Evolutionary conservation across 768 basidiomycete species (phyloP).

Genomic region (Boletus barrowsii): DNA sequence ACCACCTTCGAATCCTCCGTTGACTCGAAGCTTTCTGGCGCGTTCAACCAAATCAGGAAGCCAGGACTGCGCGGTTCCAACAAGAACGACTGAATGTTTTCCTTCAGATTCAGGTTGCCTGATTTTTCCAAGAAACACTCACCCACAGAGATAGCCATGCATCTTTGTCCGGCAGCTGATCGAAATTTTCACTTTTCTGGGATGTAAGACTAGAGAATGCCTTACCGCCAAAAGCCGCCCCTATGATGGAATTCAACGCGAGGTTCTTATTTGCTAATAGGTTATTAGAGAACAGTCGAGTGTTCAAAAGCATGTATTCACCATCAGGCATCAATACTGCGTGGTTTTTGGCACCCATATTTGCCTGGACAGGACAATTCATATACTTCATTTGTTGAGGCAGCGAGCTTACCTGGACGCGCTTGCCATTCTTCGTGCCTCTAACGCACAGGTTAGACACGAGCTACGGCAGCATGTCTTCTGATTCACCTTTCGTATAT

Average conservation of each 20-base stretch:
- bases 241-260: slow-evolving; percentile 86
- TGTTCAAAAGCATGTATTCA: slow-evolving; percentile 32
- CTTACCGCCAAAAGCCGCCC: slow-evolving; percentile 89
- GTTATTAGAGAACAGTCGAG: background rate
- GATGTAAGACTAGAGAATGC: slow-evolving; percentile 17
- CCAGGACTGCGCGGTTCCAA: slow-evolving; percentile 79
- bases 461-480: background rate
- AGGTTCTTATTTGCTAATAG: slow-evolving; percentile 82
- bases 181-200: slow-evolving; percentile 18
- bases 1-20: slow-evolving; percentile 85
- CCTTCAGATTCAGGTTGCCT: background rate
- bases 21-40: slow-evolving; percentile 74
- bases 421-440: slow-evolving; percentile 83
- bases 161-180: slow-evolving; percentile 90
- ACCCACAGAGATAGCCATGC: slow-evolving; percentile 96
- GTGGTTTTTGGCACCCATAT: slow-evolving; percentile 97
- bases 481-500: slow-evolving; percentile 76
- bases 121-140: slow-evolving; percentile 19
- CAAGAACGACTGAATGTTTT: slow-evolving; percentile 56
- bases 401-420: slow-evolving; percentile 61
- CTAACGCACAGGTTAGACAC: slow-evolving; percentile 36
- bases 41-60: slow-evolving; percentile 83
- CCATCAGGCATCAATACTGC: slow-evolving; percentile 92
- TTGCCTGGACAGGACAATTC: slow-evolving; percentile 41
- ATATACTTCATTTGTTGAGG: background rate